Evolutionary conservation across 2,329 filamentous ascomycete genomes (phyloP), one percentile per base, ranked within the genome.

Genomic region (Aschersonia sp.): DNA sequence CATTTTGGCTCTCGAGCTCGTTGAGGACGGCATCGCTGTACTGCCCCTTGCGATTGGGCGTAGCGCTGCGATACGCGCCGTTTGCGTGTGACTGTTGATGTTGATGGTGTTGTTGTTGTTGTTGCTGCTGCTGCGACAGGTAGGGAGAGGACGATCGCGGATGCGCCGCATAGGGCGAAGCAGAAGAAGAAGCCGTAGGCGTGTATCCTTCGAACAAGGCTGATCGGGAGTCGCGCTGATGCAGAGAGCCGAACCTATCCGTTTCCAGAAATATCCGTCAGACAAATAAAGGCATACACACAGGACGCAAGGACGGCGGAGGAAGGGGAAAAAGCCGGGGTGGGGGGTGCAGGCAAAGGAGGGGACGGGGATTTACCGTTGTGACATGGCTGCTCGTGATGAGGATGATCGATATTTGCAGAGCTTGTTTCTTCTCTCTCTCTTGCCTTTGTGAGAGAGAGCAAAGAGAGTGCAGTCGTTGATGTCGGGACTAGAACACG

Each of bases 1-100:
- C 89, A 61, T 97, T 97, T 69, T 98, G 92, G 59, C 85, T 90
- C 70, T 98, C 92, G 51, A 98, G 75, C 67, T 94, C 88, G 62
- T 87, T 87, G 47, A 98, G 75, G 44, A 95, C 87, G 22, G 89
- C 85, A 58, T 94, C 84, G 61, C 84, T 90, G 64, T 97, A 97
- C 63, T 95, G 89, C 11, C 90, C 90, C 61, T 83, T 87, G 54
- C 54, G 72, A 62, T 88, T 87, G 50, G 84, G 84, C 50, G 84
- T 87, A 54, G 83, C 84, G 32, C 77, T 66, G 46, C 83, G 70
- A 62, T 70, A 85, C n/a, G 68, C 8, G 8, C 8, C 12, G 32
- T 37, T 37, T 8, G 32, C 8, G 8, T 37, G 32, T 8, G 32
- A 37, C 8, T 8, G 32, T 37, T 37, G 32, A 22, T 22, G 22